Percentiles rank a stretch among this genome's conserved stretches.
Conservation (phyloP, 345 rosid genomes). For the Firmiana major region DNA sequence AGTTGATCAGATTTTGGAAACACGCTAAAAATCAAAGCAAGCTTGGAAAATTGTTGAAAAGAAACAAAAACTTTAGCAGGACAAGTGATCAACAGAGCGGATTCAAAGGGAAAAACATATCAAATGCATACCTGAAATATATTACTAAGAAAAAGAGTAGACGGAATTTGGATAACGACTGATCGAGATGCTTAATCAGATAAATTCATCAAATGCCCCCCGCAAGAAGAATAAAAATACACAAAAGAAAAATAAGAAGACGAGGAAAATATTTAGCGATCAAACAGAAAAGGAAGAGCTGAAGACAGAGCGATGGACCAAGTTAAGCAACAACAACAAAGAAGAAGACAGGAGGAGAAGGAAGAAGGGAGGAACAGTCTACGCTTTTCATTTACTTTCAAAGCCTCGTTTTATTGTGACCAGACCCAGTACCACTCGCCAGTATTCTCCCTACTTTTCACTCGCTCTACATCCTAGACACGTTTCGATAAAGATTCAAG, state of each 20-base stretch:
- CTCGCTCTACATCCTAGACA: constrained; percentile 11
- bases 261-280: background rate
- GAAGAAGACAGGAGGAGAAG: background rate
- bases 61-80: background rate
- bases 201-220: background rate
- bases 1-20: constrained; percentile 15
- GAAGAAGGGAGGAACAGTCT: constrained; percentile 19
- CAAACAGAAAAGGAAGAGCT: background rate
- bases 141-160: background rate
- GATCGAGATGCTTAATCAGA: background rate
- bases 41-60: constrained; percentile 6
- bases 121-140: constrained; percentile 17
- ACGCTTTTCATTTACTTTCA: constrained; percentile 26
- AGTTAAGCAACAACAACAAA: background rate
- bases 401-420: constrained; percentile 27
- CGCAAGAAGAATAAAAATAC: background rate
- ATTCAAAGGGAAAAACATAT: background rate
- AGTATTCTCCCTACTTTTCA: background rate
- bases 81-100: constrained; percentile 10
- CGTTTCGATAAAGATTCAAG: constrained; percentile 1
- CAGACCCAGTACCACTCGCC: constrained; percentile 16
- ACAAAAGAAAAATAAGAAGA: too few relatives aligned
- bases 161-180: background rate
- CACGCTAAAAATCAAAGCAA: background rate
- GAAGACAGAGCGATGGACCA: background rate